These are phyloP conservation scores for Didymella lethalis DNA, from an alignment of 2,329 filamentous ascomycete species.

Conservation along the genomic window DNA sequence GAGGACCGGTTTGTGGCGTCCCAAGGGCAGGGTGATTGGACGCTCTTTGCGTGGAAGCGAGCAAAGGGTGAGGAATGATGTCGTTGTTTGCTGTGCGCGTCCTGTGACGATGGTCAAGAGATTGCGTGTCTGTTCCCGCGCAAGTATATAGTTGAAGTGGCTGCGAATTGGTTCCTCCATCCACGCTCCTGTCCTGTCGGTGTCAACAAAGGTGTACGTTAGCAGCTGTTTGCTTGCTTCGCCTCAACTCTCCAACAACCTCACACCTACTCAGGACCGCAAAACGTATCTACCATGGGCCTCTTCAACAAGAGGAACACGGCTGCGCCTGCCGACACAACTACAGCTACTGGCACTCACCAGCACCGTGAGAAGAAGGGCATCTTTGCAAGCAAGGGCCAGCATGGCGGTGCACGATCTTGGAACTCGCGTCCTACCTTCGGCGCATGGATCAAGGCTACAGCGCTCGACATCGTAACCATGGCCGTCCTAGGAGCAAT, in stretches of 20 bases:
- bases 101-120: conserved; percentile 16
- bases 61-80: conserved; percentile 27
- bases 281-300: conserved; percentile 40
- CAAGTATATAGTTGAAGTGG: conserved; percentile 17
- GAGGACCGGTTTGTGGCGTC: conserved; percentile 43
- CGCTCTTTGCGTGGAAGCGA: conserved; percentile 9
- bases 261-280: conserved; percentile 7
- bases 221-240: conserved; percentile 16
- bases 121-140: neutral
- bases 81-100: conserved; percentile 14
- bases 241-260: conserved; percentile 4
- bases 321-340: conserved; percentile 47
- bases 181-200: conserved; percentile 3
- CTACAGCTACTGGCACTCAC: conserved; percentile 41
- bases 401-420: conserved; percentile 26
- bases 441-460: conserved; percentile 73
- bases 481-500: conserved; percentile 72
- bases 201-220: conserved; percentile 9
- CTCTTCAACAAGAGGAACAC: conserved; percentile 50
- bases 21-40: conserved; percentile 20
- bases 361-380: conserved; percentile 41
- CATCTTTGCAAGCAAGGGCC: conserved; percentile 33
- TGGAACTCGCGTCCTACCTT: conserved; percentile 62
- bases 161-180: neutral
- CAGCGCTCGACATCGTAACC: conserved; percentile 72